phyloP scores from a whole-genome alignment of 208 protist genomes.

The Plasmodiophora brassicae region DNA sequence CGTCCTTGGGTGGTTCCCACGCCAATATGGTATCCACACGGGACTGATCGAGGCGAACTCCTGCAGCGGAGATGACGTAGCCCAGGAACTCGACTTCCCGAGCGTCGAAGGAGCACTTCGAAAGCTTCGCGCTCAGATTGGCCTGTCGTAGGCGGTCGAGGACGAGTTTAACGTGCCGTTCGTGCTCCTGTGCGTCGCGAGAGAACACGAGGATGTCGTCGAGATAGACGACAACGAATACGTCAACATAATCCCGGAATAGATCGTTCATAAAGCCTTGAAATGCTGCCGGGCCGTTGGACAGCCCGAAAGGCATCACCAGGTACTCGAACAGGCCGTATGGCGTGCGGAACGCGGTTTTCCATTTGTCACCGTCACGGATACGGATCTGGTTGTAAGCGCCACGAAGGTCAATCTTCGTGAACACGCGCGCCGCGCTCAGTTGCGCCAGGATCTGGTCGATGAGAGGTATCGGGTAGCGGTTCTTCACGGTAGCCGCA shows the following conservation, averaged over 20 bases:
- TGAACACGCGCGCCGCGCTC: not conserved
- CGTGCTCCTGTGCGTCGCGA: not conserved
- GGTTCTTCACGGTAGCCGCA: not conserved
- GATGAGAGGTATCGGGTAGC: constrained; percentile 20
- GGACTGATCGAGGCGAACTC: not conserved
- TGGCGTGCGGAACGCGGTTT: not conserved
- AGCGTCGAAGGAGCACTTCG: not conserved
- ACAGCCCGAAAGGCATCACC: constrained; percentile 13
- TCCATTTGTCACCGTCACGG: not conserved
- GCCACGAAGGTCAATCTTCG: not conserved
- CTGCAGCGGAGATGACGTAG: not conserved
- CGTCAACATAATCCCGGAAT: not conserved
- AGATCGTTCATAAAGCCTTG: constrained; percentile 35
- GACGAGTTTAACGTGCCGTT: not conserved
- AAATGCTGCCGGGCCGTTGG: not conserved
- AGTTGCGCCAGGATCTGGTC: not conserved
- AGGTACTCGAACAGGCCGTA: constrained; percentile 39
- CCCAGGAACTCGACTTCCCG: not conserved
- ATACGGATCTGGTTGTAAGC: constrained; percentile 28
- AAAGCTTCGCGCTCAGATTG: not conserved
- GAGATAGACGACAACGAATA: not conserved
- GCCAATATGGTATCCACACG: not conserved
- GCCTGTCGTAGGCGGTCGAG: not conserved
- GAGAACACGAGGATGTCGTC: constrained; percentile 32
- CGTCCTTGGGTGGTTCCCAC: not conserved